Evolutionary conservation across 768 basidiomycete species (phyloP).

Genomic region (Lactarius sanguifluus): DNA sequence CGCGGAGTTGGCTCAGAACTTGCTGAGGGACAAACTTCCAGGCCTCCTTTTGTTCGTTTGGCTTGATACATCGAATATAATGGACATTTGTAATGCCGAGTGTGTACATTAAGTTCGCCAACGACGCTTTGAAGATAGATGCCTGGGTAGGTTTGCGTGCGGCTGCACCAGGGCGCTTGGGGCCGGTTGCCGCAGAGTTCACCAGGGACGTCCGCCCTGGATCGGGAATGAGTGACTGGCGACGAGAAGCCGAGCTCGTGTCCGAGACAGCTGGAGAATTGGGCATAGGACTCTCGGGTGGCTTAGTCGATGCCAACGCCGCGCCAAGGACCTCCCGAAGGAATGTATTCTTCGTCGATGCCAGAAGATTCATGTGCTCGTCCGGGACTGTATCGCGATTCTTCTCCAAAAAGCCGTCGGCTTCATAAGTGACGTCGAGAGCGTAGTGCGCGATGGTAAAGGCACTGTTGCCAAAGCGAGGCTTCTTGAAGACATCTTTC

Average conservation of each 20-base stretch:
- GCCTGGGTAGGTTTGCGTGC: slow-evolving; percentile 95
- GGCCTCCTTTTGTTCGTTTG: slow-evolving; percentile 92
- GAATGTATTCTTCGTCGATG: slow-evolving; percentile 86
- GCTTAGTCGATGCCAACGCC: slow-evolving; percentile 72
- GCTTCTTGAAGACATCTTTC: slow-evolving; percentile 94
- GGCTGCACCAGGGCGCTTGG: slow-evolving; percentile 65
- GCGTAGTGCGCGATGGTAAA: slow-evolving; percentile 99
- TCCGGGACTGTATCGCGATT: slow-evolving; percentile 99
- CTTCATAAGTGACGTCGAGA: slow-evolving; percentile 96
- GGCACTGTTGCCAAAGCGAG: slow-evolving; percentile 94
- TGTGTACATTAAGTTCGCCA: slow-evolving; percentile 95
- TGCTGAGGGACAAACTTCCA: slow-evolving; percentile 98
- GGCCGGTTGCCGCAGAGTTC: slow-evolving; percentile 44
- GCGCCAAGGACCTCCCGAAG: slow-evolving; percentile 93
- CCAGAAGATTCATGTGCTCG: slow-evolving; percentile 90
- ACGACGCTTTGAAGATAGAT: slow-evolving; percentile 95
- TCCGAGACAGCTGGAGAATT: slow-evolving; percentile 78
- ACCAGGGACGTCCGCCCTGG: slow-evolving; percentile 78
- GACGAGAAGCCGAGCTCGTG: slow-evolving; percentile 72
- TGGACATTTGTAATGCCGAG: slow-evolving; percentile 97
- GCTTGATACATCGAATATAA: slow-evolving; percentile 99
- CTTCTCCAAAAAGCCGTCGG: slow-evolving; percentile 98
- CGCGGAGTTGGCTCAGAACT: slow-evolving; percentile 90
- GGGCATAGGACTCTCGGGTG: slow-evolving; percentile 65
- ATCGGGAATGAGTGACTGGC: slow-evolving; percentile 84